Percentiles rank a stretch among this genome's conserved stretches.
phyloP scores from a whole-genome alignment of 208 protist genomes.

The Wallacemonas collosoma region DNA sequence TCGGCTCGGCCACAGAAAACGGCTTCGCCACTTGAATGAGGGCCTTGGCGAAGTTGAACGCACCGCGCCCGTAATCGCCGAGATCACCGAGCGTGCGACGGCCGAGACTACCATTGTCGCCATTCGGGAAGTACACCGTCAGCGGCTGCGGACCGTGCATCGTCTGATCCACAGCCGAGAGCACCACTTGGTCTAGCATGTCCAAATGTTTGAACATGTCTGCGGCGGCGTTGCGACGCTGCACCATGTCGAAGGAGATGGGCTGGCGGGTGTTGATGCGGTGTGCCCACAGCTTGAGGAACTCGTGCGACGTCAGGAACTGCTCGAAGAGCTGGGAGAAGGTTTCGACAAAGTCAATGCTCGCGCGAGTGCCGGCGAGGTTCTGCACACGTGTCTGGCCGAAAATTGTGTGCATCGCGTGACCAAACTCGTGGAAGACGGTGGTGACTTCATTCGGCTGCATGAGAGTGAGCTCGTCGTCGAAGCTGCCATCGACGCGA shows the following conservation, averaged over 20 bases:
- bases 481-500: constrained; percentile 61
- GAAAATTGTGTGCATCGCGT: constrained; percentile 94
- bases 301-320: constrained; percentile 90
- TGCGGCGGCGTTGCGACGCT: constrained; percentile 82
- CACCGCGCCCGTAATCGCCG: constrained; percentile 69
- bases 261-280: constrained; percentile 87
- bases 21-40: constrained; percentile 81
- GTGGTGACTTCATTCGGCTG: constrained; percentile 89
- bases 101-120: constrained; percentile 59
- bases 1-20: constrained; percentile 76
- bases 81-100: constrained; percentile 83
- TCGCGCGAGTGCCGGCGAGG: constrained; percentile 89
- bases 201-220: constrained; percentile 90
- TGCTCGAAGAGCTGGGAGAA: constrained; percentile 95
- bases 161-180: constrained; percentile 85
- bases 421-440: constrained; percentile 95
- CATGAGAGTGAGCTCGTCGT: constrained; percentile 88
- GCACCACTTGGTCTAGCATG: constrained; percentile 87
- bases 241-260: constrained; percentile 89
- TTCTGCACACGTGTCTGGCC: constrained; percentile 92
- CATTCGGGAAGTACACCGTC: constrained; percentile 87
- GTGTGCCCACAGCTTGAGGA: constrained; percentile 88
- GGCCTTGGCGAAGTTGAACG: constrained; percentile 82
- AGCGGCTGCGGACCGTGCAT: constrained; percentile 89
- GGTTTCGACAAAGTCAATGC: constrained; percentile 94